Base-by-base conservation (phyloP, 225 moss, liverwort and hornwort species). In the Polytrichum formosum region DNA sequence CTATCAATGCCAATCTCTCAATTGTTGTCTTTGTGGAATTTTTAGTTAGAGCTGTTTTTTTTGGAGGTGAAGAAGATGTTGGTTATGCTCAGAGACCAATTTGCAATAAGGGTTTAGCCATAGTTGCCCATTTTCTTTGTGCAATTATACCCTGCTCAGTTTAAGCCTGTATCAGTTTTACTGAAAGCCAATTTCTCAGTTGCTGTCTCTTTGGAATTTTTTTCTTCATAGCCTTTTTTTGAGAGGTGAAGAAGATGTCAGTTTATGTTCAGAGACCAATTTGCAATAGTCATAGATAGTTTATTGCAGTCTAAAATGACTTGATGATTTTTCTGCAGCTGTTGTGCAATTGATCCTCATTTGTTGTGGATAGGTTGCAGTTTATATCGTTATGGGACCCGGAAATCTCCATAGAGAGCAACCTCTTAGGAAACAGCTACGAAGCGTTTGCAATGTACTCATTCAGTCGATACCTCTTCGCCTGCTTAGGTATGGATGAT, bases 391-490 rank as follows among this genome's bases (percentile, higher is more conserved):
- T 92, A 26, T 90, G 83, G 89, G 81, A 64, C 74, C 89, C 96
- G 27, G 78, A 84, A 35, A 80, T 85, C 33, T 89, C 90, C 18
- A 59, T 90, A 68, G 90, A 77, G 66, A 92, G 96, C 85, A 83
- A 87, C 65, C 89, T 92, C 79, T 46, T 97, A 79, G 92, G 91
- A 66, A 92, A 84, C 76, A 92, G 89, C 86, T 97, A 97, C 66
- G 96, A 97, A 87, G 94, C 96, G 27, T 94, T 89, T 75, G 96
- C 96, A 7, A 63, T 97, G 67, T 97, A 97, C 76, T 88, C 91
- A 26, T 97, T 97, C 84, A 81, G 94, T 70, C 83, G 89, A 61
- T 97, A 94, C 73, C 76, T 97, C 19, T 91, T 97, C 75, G 96
- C 93, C 65, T 97, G 96, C 82, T 67, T 97, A 82, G 92, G 92